Evolutionary conservation across 495 filamentous ascomycete genomes (phyloP), one percentile per base, ranked within the genome.

Genomic region (Penicillium paxilli): DNA sequence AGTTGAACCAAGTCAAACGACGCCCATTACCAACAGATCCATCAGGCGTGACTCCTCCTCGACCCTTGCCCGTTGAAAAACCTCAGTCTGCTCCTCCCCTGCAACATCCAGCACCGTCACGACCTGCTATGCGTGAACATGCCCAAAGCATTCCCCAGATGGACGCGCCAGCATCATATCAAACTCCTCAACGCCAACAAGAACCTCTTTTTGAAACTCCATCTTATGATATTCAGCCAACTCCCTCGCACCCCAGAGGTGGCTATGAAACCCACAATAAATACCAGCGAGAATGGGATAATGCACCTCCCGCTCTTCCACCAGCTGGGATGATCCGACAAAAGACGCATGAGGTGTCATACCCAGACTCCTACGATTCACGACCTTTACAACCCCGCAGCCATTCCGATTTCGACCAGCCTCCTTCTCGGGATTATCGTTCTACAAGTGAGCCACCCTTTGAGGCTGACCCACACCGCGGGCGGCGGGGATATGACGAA

Each of bases 11-110:
- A 16, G 76, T 91, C 40, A 92, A 90, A 69, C 79, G 92, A 55
- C 83, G 92, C 28, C 92, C 92, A 3, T 67, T 96, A 41, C 91
- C 91, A 5, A 80, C 82, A 8, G 86, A 90, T 65, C 87, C 88
- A 8, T 76, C 85, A 44, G 82, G 78, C 5, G 55, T 59, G 4
- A 17, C 57, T 12, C 44, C 68, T 21, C 52, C 62, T 20, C 60
- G 63, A 26, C 68, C 68, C 32, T 28, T 57, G 19, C 52, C 58
- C 30, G 51, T 61, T 12, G 72, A 73, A 19, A 64, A 70, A 19
- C 32, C 49, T 5, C 60, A 65, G 7, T 60, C 62, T 10, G 62
- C 71, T 19, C 60, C 62, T 53, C 44, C 59, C 16, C 28, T 65
- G 45, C 64, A 67, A 22, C 60, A 63, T 35, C 53, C 67, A 6